These are phyloP conservation scores for Zygnema cylindricum DNA, from an alignment of 139 green algal species.

Conservation along the genomic window DNA sequence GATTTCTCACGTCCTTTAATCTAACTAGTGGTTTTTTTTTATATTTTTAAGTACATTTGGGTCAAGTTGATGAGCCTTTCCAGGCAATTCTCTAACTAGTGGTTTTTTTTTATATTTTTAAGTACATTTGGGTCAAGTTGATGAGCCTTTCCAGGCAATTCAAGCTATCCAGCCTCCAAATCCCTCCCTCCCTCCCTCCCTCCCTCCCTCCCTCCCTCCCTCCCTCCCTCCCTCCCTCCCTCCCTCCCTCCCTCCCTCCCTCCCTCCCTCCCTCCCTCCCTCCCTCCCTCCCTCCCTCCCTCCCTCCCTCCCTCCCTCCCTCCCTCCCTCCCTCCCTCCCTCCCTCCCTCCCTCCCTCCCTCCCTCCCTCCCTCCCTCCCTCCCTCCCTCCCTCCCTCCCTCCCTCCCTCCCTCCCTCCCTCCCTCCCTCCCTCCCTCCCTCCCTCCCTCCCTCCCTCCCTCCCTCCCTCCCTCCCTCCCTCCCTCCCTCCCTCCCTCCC, in stretches of 20 bases:
- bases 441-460: background rate
- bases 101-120: too few relatives aligned
- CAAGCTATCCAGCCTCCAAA: too few relatives aligned
- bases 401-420: background rate
- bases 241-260: background rate
- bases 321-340: background rate
- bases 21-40: too few relatives aligned
- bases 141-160: too few relatives aligned
- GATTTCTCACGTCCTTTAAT: too few relatives aligned
- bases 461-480: too few relatives aligned
- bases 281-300: background rate
- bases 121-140: too few relatives aligned
- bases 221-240: background rate
- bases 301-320: background rate
- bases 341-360: background rate
- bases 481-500: too few relatives aligned
- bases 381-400: background rate
- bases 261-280: background rate
- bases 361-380: background rate
- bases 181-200: background rate
- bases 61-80: too few relatives aligned
- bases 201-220: background rate
- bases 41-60: too few relatives aligned
- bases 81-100: too few relatives aligned
- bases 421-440: background rate